Evolutionary conservation across 768 basidiomycete species (phyloP).

Genomic region (Boletus tylopilopsis): DNA sequence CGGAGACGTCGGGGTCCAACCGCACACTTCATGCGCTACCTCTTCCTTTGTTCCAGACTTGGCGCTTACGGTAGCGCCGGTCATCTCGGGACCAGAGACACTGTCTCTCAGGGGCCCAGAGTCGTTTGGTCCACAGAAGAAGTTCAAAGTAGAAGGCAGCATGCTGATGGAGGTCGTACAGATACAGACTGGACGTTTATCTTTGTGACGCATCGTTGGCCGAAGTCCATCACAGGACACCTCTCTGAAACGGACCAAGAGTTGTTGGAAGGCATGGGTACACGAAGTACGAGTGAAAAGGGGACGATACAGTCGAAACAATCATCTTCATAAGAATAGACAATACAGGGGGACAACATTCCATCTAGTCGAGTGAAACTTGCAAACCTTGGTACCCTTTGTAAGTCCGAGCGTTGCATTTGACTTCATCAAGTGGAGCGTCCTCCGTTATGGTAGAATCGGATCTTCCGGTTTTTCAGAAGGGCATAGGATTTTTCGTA

Average conservation of each 20-base stretch:
- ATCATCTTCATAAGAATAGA: conserved; percentile 43
- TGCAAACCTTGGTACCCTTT: not conserved
- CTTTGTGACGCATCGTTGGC: conserved; percentile 56
- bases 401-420: not conserved
- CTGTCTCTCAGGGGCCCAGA: conserved; percentile 75
- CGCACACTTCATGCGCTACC: conserved; percentile 12
- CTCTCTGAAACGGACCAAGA: conserved; percentile 51
- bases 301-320: conserved; percentile 69
- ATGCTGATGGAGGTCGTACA: too few relatives aligned
- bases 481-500: conserved; percentile 51
- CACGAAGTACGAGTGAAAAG: conserved; percentile 43
- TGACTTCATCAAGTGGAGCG: not conserved
- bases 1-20: conserved; percentile 61
- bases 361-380: not conserved
- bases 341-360: conserved; percentile 1
- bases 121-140: conserved; percentile 55
- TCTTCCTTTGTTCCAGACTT: conserved; percentile 60
- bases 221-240: conserved; percentile 55
- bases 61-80: conserved; percentile 73
- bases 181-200: conserved; percentile 46
- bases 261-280: conserved; percentile 56
- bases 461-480: conserved; percentile 54
- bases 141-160: conserved; percentile 27
- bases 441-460: conserved; percentile 33
- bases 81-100: conserved; percentile 67